Conservation (phyloP, 768 basidiomycete species). For the Leucogyrophana mollusca region DNA sequence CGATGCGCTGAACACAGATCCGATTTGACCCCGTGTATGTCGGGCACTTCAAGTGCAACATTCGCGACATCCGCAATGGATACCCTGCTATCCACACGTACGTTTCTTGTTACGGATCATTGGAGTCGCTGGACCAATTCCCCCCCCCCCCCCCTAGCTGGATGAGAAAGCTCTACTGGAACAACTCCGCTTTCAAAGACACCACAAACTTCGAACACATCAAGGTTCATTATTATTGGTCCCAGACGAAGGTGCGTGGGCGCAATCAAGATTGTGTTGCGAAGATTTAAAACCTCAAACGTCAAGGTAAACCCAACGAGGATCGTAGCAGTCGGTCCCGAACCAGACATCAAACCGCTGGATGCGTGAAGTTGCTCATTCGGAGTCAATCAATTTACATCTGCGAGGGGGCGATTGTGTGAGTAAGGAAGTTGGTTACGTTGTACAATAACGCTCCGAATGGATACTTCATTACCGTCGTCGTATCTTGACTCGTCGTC, state of each 20-base stretch:
- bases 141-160: too few species aligned
- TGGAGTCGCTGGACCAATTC: neutral
- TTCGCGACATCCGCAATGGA: constrained; percentile 79
- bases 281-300: too few species aligned
- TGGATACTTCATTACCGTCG: too few species aligned
- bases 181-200: constrained; percentile 79
- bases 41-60: constrained; percentile 93
- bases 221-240: constrained; percentile 43
- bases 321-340: constrained; percentile 74
- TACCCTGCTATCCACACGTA: constrained; percentile 81
- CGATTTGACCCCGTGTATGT: constrained; percentile 92
- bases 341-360: constrained; percentile 65
- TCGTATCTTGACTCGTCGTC: too few species aligned
- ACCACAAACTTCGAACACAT: constrained; percentile 87
- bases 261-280: too few species aligned
- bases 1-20: constrained; percentile 40
- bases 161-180: constrained; percentile 91
- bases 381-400: too few species aligned
- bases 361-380: constrained; percentile 19
- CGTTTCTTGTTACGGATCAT: constrained; percentile 27
- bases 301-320: constrained; percentile 84
- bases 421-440: too few species aligned
- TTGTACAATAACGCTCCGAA: too few species aligned
- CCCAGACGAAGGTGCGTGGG: constrained; percentile 24
- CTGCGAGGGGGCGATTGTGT: too few species aligned